These are phyloP conservation scores for Nitzschia sp. DNA, from an alignment of 108 stramenopile genomes.

Conservation along the genomic window DNA sequence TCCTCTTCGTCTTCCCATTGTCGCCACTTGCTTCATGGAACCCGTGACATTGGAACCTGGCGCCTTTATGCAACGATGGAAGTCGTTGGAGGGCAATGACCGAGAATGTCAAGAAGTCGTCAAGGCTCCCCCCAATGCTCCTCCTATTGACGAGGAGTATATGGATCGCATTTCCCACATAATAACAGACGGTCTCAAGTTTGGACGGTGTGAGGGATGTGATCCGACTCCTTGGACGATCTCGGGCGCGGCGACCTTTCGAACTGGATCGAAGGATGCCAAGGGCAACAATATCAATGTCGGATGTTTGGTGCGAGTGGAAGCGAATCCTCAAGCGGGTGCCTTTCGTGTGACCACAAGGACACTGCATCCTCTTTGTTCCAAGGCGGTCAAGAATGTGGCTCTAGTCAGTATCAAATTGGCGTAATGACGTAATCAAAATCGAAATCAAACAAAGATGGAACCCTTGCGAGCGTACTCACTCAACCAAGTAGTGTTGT, in stretches of 20 bases:
- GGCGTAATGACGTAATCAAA: no score
- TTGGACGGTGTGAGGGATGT: constrained; percentile 80
- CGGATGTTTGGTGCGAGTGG: constrained; percentile 85
- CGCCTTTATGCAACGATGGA: constrained; percentile 92
- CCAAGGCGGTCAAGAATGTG: constrained; percentile 88
- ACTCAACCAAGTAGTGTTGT: no score
- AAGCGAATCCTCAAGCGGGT: constrained; percentile 89
- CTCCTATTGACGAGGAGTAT: constrained; percentile 79
- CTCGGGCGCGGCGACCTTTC: constrained; percentile 86
- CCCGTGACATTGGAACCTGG: constrained; percentile 81
- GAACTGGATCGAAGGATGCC: constrained; percentile 83
- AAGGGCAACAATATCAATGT: constrained; percentile 92
- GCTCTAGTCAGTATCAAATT: constrained; percentile 90
- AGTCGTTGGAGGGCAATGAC: constrained; percentile 86
- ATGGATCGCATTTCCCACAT: constrained; percentile 82
- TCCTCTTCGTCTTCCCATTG: constrained; percentile 87
- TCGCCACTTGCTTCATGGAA: constrained; percentile 93
- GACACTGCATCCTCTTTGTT: constrained; percentile 89
- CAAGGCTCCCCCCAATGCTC: constrained; percentile 76
- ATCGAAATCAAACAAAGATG: no score
- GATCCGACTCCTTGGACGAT: constrained; percentile 91
- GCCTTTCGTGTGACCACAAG: constrained; percentile 88
- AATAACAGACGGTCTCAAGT: constrained; percentile 85
- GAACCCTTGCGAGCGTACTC: no score
- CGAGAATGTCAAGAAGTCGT: constrained; percentile 92